Base-by-base conservation (phyloP, 208 protist species). In the Acanthamoeba sp. region DNA sequence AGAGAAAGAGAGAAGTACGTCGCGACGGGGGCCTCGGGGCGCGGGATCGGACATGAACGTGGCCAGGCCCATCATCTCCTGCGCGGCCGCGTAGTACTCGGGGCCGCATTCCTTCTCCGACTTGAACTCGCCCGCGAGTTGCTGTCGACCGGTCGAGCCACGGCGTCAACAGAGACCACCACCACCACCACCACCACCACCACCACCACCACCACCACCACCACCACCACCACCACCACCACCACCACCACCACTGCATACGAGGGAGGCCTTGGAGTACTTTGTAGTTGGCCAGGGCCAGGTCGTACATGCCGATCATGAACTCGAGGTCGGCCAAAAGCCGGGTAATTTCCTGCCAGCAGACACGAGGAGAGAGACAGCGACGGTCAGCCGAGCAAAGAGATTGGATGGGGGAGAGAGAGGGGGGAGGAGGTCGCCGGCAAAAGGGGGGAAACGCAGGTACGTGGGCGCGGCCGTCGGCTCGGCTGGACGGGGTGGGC, bases 231-330 rank as follows among this genome's bases (percentile, higher is more conserved):
- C 45, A 52, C 45, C 0, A 10, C n/a, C n/a, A 12, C 2, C 45
- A 52, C 10, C 45, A 0, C 18, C 45, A 9, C 1, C 45, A 52
- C 45, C 0, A 10, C n/a, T n/a, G n/a, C n/a, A n/a, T n/a, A n/a
- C n/a, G n/a, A n/a, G n/a, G n/a, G n/a, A n/a, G n/a, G n/a, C n/a
- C n/a, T n/a, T n/a, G n/a, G n/a, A n/a, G n/a, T 59, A 88, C 80
- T 29, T 62, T 55, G 52, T 88, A 88, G 29, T 88, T 88, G 29
- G 42, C 80, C 29, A 64, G 42, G 80, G 80, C 80, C n/a, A 88
- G 45, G 48, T 88, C 80, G 24, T 88, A 88, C 80, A 88, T 88
- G 48, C 80, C 80, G 22, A 55, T 64, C 80, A 88, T 88, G 48
- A 88, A 88, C 29, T 88, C 48, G 16, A 88, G 80, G 24, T 88